Conservation (phyloP, 345 rosid genomes). For the Firmiana major region DNA sequence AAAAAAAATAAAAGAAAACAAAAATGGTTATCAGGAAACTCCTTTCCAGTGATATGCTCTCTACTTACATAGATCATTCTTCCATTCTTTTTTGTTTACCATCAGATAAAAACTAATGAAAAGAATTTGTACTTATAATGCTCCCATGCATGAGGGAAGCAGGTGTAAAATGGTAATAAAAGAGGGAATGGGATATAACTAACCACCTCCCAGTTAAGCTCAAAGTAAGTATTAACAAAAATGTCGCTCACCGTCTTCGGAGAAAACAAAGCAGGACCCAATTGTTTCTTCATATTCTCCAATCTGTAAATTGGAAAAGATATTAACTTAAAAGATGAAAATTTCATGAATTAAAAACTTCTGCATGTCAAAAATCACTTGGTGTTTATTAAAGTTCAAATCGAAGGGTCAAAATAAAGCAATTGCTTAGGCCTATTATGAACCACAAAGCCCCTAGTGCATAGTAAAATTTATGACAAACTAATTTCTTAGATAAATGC, state of each 20-base stretch:
- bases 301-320: constrained; percentile 30
- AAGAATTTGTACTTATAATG: not conserved
- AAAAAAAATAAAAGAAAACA: no score
- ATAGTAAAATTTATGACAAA: not conserved
- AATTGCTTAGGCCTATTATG: not conserved
- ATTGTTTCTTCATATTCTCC: constrained; percentile 60
- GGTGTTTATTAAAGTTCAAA: not conserved
- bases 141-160: not conserved
- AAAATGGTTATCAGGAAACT: not conserved
- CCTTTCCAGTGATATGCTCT: not conserved
- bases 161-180: not conserved
- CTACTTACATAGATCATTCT: not conserved
- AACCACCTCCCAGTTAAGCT: not conserved
- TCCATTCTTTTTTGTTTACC: not conserved
- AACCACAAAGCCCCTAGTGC: not conserved
- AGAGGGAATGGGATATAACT: not conserved
- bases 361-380: not conserved
- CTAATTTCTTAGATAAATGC: not conserved
- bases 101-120: not conserved
- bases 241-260: constrained; percentile 39
- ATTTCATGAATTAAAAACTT: not conserved
- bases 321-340: not conserved
- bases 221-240: not conserved
- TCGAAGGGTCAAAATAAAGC: not conserved
- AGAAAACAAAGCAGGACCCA: constrained; percentile 49